A percentile compares a stretch with the other conserved stretches of the same genome.
Conservation (phyloP, 78 protist genomes). For the Pelomyxa schiedti region DNA sequence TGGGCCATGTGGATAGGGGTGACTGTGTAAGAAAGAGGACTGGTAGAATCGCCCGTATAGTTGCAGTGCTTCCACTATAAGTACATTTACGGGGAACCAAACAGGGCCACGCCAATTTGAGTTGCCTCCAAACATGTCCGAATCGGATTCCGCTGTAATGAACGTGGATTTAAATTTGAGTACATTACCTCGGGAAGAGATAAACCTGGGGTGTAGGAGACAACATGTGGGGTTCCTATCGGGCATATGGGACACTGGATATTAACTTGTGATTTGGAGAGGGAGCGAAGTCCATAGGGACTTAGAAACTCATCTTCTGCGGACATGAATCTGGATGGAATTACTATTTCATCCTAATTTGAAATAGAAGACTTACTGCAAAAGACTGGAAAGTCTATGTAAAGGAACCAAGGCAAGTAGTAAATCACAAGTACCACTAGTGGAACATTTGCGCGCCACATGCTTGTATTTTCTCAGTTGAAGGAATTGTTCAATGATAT, state of each 20-base stretch:
- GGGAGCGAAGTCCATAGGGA: slow-evolving; percentile 48
- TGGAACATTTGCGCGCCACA: no score
- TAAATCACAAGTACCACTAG: no score
- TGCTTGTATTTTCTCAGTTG: no score
- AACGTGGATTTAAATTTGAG: no score
- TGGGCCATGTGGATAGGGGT: slow-evolving; percentile 25
- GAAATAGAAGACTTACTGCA: no score
- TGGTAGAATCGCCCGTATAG: slow-evolving; percentile 32
- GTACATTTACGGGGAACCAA: slow-evolving; percentile 54
- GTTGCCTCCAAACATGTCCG: slow-evolving; percentile 61
- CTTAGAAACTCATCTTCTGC: slow-evolving; percentile 47
- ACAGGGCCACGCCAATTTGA: slow-evolving; percentile 71
- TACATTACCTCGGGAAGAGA: neutral
- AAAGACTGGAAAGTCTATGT: no score
- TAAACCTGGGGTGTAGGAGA: slow-evolving; percentile 1
- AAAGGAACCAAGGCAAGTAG: no score
- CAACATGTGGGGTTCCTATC: neutral
- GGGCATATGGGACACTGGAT: slow-evolving; percentile 1
- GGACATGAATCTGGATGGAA: neutral
- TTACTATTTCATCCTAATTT: no score
- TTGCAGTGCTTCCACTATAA: slow-evolving; percentile 43
- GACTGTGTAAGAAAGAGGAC: slow-evolving; percentile 13
- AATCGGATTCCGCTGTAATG: slow-evolving; percentile 37
- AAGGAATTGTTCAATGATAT: no score
- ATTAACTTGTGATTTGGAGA: slow-evolving; percentile 25